Evolutionary conservation across 75 land plant species (phyloP), one percentile per base, ranked within the genome.

Genomic region (Cupressus sempervirens): DNA sequence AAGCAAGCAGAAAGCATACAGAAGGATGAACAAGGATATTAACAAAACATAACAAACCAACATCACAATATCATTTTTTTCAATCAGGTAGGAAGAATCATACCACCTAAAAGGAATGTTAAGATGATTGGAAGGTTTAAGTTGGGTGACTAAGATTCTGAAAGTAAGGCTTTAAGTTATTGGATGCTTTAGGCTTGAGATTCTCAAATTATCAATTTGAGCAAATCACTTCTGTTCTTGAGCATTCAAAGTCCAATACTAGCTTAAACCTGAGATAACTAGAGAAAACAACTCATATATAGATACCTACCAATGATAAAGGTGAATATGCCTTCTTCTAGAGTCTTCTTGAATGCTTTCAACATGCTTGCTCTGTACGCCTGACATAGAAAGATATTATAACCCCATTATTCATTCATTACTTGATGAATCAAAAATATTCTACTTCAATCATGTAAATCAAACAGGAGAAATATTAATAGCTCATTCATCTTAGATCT

Each of bases 331-430:
- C 97, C 97, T 83, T 94, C 97, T 70, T 95, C 97, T 81, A 95
- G 86, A 52, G 95, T 94, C 92, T 94, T 95, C 87, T 89, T 94
- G 80, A 95, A 95, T 35, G 97, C 95, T 89, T 94, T 94, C 83
- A 95, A 81, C 97, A 95, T 95, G 94, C 97, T 95, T 82, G 93
- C 84, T 20, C 97, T 89, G 88, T 95, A 95, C 20, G 90, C 93
- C 97, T 95, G 87, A 53, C 75, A 86, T 11, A 83, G 32, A 87
- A 85, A 77, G 14, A 52, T 82, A 30, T 29, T 79, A 40, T 79
- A 43, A 79, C 30, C 2, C 46, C 46, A 8, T 45, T n/a, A 41
- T 45, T 79, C 81, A 23, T n/a, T n/a, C 81, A 79, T 79, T 43
- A 79, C 45, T n/a, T 79, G n/a, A 40, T 43, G 11, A 77, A 50